Base-by-base conservation (phyloP, 2,329 filamentous ascomycete species). In the Phialemonium atrogriseum region DNA sequence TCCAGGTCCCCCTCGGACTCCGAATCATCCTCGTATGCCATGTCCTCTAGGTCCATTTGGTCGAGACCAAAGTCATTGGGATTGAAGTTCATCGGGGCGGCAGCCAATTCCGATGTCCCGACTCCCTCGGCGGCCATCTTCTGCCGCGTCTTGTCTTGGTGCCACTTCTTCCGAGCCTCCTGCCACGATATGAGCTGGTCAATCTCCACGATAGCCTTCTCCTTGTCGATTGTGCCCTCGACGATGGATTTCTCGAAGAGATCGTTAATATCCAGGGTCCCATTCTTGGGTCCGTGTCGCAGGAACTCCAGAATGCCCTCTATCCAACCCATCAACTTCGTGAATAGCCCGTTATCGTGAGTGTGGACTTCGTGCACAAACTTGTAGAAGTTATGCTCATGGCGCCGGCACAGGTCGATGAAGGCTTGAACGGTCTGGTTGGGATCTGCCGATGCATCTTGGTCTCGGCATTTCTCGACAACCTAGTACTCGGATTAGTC, bases 371-470 rank as follows among this genome's bases (percentile, higher is more conserved):
- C 91, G 55, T 98, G 91, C 4, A 98, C 83, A 55, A 98, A 98
- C 56, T 94, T 96, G 71, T 96, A 98, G 54, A 98, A 89, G 59
- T 94, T 94, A 54, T 93, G 78, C 58, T 98, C 86, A 55, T 98
- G 91, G 25, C 91, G 77, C 44, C 85, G 82, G 56, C 91, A 98
- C 14, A 98, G 72, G 51, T 98, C 91, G 50, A 98, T 98, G 51
- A 98, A 98, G 11, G 87, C 82, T 55, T 98, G 91, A 2, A 98
- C 91, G 0, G 91, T 98, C 63, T 95, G 88, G 55, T 98, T 98
- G 5, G 91, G 91, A 54, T 98, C 91, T 2, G 89, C 87, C 3
- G 85, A 88, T 27, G 91, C 82, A 53, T 96, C 91, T 47, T 80
- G 73, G 38, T 80, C 73, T 35, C 74, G 65, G 46, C 75, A 80